Base-by-base conservation (phyloP, 192 early-diverging fungal genomes). In the Mortierella antarctica region DNA sequence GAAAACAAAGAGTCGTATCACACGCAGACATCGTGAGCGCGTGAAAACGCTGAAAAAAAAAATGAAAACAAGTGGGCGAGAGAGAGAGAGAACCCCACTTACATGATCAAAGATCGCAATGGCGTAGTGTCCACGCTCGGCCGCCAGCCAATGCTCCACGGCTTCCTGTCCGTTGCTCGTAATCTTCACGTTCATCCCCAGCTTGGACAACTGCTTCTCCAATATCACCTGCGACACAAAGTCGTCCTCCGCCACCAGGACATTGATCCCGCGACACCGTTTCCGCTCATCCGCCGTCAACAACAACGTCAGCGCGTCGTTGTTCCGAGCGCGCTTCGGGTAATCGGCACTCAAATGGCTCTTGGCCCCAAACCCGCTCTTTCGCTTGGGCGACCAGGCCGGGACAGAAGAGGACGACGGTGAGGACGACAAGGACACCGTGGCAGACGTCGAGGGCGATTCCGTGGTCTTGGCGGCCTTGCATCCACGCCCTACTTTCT, bases 21-120 rank as follows among this genome's bases (percentile, higher is more conserved):
- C 4, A 1, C 6, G 13, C 7, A 7, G 31, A 53, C n/a, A 40
- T 39, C 7, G 13, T 9, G 6, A 14, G 12, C 6, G 23, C 13
- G 46, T 51, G 20, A 50, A 50, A 39, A 52, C 49, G 17, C n/a
- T 49, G n/a, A 13, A 13, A 49, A 39, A 65, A 50, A 52, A 49
- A 42, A 49, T 31, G 46, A 13, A 44, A 4, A 55, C 7, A 10
- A 49, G 48, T 49, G 48, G 48, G 48, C 48, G 14, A 49, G 8
- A 51, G 40, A 45, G 21, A 13, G 12, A 61, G 21, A 61, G 59
- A 42, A 8, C 13, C 12, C 1, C 47, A 65, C 74, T 66, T 80
- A 80, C 77, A 63, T 80, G 77, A 47, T 80, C 77, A 51, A 80
- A 80, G 21, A 80, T 80, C 12, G 77, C 77, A 46, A 80, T 72